Evolutionary conservation across 129 eudicot species (phyloP), one percentile per base, ranked within the genome.

Genomic region (Centrapalus pauciflorus): DNA sequence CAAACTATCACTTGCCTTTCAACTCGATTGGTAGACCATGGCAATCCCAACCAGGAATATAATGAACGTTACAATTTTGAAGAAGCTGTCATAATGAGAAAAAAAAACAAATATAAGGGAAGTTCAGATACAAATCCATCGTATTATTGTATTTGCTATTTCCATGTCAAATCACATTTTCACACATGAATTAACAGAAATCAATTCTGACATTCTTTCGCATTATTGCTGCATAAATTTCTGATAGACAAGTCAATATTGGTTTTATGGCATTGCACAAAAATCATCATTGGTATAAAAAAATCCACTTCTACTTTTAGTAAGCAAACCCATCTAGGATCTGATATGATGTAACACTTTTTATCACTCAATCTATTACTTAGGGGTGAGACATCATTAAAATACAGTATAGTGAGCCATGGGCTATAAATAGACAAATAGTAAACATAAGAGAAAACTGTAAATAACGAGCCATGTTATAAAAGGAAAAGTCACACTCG

Each of bases 41-140:
- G 70, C 99, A 94, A 81, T 94, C 99, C 99, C 99, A 94, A 43
- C 99, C 99, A 71, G 99, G 99, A 43, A 94, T 77, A 46, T 86
- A 94, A 37, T 77, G 71, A 57, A 89, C 99, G 77, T 86, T 79
- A 66, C 38, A 81, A 52, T 94, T 89, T 82, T 84, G 97, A 69
- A 94, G 99, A 76, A 94, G 99, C 99, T 94, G 95, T 48, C 57
- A 79, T 0, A 66, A 48, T n/a, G 74, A 43, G 20, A 20, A 75
- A 20, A 75, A 69, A 34, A 51, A 49, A 21, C 8, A 24, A 28
- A 27, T 29, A 25, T 30, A 10, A 17, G 6, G 16, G 4, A 48
- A 13, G 26, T 8, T 33, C 8, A 60, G 61, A 62, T 72, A 49
- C 40, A 28, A 14, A 20, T 38, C 29, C 45, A 40, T 40, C 46